Base-by-base conservation (phyloP, 1,284 basidiomycete genomes). In the Kwoniella shivajii region DNA sequence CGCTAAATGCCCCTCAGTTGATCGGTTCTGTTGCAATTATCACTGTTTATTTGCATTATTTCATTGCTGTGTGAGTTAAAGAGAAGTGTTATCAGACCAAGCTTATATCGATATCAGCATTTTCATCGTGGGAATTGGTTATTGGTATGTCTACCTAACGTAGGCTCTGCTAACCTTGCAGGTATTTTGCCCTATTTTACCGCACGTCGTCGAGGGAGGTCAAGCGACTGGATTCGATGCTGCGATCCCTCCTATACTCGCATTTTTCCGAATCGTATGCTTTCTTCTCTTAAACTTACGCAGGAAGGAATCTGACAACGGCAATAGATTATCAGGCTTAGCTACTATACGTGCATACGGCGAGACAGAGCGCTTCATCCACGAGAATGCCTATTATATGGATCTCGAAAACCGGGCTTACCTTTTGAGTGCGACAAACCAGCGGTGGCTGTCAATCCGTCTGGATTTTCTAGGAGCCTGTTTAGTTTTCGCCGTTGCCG, bases 141-240 rank as follows among this genome's bases (percentile, higher is more conserved):
- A 73, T 45, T 66, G 60, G 65, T 72, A 48, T 63, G 65, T 58
- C 5, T 14, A 2, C 18, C 3, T 2, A 4, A 24, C 16, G n/a
- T n/a, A 4, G 10, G 18, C 20, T 10, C 11, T 10, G 49, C 51
- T 59, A 24, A 54, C 22, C 24, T 13, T 37, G 9, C 44, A 65
- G 63, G 58, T 67, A 67, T 34, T 65, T 67, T 59, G 62, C 68
- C 3, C 49, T 68, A 45, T 94, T 92, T 79, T 96, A 96, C 69
- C 86, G 90, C 27, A 83, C 88, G 0, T 91, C 89, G 68, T 90
- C 93, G 11, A 82, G 92, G 66, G 93, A 96, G 74, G 44, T 73
- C 41, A 74, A 72, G 52, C 65, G 69, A 18, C 48, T 68, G 81
- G 86, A 88, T 66, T 80, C 84, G 0, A 84, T 87, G 78, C 79